Evolutionary conservation across 371 early-diverging fungal species (phyloP).

Genomic region (Apophysomyces variabilis): DNA sequence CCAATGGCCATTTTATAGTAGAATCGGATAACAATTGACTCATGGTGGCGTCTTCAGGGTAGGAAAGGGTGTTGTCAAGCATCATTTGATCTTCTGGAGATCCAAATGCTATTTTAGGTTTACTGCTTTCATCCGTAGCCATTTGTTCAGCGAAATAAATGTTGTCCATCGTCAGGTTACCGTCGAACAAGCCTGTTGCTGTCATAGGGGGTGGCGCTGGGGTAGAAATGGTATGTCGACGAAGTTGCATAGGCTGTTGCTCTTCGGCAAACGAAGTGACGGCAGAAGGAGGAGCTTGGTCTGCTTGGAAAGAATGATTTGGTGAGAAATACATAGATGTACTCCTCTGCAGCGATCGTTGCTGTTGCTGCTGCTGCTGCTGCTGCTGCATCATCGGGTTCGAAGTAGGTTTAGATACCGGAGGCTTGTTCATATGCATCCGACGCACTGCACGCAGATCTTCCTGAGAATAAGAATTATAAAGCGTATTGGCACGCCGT

Average conservation of each 20-base stretch:
- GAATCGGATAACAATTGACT: background rate
- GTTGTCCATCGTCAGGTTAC: background rate
- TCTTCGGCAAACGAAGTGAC: background rate
- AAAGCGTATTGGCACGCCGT: conserved; percentile 20
- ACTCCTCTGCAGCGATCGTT: conserved; percentile 3
- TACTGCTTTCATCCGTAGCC: background rate
- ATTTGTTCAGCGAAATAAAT: background rate
- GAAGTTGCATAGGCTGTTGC: background rate
- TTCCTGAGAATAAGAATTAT: conserved; percentile 27
- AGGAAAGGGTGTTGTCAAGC: background rate
- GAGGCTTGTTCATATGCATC: conserved; percentile 18
- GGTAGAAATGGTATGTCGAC: background rate
- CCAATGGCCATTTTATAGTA: background rate
- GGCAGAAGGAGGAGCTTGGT: background rate
- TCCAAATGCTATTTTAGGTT: background rate
- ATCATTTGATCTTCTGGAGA: conserved; percentile 1
- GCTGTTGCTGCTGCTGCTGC: conserved; percentile 17
- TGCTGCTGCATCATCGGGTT: conserved; percentile 12
- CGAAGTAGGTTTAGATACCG: background rate
- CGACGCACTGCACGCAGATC: conserved; percentile 22
- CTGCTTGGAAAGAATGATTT: background rate
- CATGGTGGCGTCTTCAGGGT: background rate
- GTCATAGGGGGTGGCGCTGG: background rate
- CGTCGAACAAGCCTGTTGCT: background rate
- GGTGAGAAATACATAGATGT: background rate